Percentiles rank a stretch among this genome's conserved stretches.
These are phyloP conservation scores for Phytophthora ohioensis DNA, from an alignment of 352 stramenopile genomes.

Conservation along the genomic window DNA sequence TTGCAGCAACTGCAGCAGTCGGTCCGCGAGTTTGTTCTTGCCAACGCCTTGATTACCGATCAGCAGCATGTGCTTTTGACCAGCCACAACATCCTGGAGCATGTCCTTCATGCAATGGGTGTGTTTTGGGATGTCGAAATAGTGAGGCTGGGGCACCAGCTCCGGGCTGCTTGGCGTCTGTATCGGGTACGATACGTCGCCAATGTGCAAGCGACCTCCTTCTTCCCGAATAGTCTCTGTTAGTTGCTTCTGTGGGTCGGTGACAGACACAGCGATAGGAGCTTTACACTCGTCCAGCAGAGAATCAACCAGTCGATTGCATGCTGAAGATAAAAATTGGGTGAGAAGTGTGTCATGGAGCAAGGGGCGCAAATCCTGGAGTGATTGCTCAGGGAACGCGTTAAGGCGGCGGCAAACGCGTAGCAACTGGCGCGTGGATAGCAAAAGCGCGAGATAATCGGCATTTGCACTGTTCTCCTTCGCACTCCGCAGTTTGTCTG, in stretches of 20 bases:
- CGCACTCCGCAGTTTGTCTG: conserved; percentile 52
- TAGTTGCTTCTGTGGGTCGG: not conserved
- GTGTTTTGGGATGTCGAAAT: conserved; percentile 93
- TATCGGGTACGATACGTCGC: conserved; percentile 69
- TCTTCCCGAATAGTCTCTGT: conserved; percentile 56
- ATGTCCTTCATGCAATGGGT: conserved; percentile 88
- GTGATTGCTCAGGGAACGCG: conserved; percentile 70
- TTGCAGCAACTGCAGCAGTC: conserved; percentile 89
- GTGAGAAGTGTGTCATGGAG: conserved; percentile 84
- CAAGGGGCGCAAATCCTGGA: conserved; percentile 66
- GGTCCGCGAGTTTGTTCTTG: conserved; percentile 96
- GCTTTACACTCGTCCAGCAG: conserved; percentile 60
- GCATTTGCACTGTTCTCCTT: conserved; percentile 55
- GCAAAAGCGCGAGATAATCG: conserved; percentile 59
- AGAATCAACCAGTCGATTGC: conserved; percentile 55
- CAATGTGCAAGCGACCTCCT: conserved; percentile 60
- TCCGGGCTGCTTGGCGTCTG: conserved; percentile 63
- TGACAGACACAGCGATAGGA: conserved; percentile 18
- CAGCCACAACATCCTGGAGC: conserved; percentile 85
- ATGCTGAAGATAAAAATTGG: conserved; percentile 74
- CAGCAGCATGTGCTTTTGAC: conserved; percentile 92
- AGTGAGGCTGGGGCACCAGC: conserved; percentile 89
- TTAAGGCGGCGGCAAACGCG: conserved; percentile 72
- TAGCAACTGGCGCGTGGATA: conserved; percentile 76
- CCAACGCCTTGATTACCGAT: conserved; percentile 96